Percentiles rank a stretch among this genome's conserved stretches.
phyloP scores from a whole-genome alignment of 2,329 filamentous ascomycete genomes.

The Colletotrichum musicola region DNA sequence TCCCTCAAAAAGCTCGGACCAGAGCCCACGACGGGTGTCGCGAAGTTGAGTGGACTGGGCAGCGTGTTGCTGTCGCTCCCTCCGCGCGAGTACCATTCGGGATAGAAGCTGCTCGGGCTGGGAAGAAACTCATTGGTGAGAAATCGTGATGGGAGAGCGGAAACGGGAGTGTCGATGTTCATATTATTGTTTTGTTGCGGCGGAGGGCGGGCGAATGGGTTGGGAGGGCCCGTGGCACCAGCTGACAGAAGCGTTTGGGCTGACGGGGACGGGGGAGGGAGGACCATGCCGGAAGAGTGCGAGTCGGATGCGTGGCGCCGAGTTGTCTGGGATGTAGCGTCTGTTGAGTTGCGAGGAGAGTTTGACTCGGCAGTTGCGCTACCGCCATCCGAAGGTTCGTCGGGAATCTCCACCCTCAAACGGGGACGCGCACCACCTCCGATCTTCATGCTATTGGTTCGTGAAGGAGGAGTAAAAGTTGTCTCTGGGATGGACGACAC shows the following conservation, averaged over 20 bases:
- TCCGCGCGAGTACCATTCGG: constrained; percentile 85
- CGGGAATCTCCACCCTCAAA: constrained; percentile 94
- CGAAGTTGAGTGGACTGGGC: constrained; percentile 92
- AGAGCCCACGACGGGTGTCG: constrained; percentile 78
- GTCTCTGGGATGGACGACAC: constrained; percentile 75
- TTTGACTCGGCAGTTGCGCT: constrained; percentile 80
- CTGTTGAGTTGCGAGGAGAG: constrained; percentile 71
- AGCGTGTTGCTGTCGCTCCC: constrained; percentile 84
- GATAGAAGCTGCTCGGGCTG: constrained; percentile 92
- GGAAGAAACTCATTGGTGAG: constrained; percentile 89
- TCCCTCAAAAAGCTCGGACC: constrained; percentile 75
- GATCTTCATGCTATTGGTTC: constrained; percentile 81
- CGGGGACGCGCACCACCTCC: constrained; percentile 80
- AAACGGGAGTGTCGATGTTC: constrained; percentile 80
- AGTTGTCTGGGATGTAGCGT: constrained; percentile 68
- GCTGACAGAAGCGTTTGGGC: constrained; percentile 88
- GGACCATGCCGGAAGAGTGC: constrained; percentile 75
- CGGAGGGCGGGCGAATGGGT: constrained; percentile 91
- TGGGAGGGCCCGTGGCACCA: constrained; percentile 91
- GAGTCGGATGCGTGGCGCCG: constrained; percentile 63
- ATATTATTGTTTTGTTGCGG: constrained; percentile 73
- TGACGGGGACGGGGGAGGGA: constrained; percentile 93
- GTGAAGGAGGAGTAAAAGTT: constrained; percentile 76
- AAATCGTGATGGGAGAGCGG: constrained; percentile 91
- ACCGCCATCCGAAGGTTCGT: constrained; percentile 84